Evolutionary conservation across 768 basidiomycete genomes (phyloP), one percentile per base, ranked within the genome.

Genomic region (Suillus cothurnatus): DNA sequence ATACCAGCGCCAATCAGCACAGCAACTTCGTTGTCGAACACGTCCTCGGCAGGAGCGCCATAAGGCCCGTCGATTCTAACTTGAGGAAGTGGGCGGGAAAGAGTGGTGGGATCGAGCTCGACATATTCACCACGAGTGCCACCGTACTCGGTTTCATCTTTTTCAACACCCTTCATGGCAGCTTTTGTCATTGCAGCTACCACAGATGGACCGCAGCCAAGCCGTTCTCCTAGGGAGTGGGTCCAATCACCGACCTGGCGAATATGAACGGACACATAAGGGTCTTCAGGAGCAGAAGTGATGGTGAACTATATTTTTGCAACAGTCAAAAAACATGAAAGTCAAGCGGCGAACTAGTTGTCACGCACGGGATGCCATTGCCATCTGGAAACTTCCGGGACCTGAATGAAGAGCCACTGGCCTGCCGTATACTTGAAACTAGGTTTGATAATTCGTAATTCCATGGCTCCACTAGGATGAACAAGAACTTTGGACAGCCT

Each of bases 281-380:
- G 92, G 71, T 97, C 96, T 70, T 95, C 94, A 4, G 95, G 95
- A 17, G 95, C 94, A 45, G 94, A 96, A 0, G 94, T 95, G 79
- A 96, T 96, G 45, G 94, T 95, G 79, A 97, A 96, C 92, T 95
- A 59, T 59, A 12, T 41, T 59, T 38, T 58, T 32, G 19, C 28
- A 1, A 21, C 12, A 39, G 19, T 59, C 26, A 59, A 26, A 23
- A 59, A 41, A 28, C 3, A 43, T 7, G 6, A 41, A 59, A 41
- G 26, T 6, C 26, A 14, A 26, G 49, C 14, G 23, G 23, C 7
- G 19, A 31, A 39, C 15, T 39, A 26, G 61, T 56, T 55, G 36
- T 57, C n/a, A 83, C 92, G 71, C 70, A 95, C 94, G n/a, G 96
- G 95, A 78, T 97, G 95, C 95, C 95, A 98, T 74, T 97, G 94